phyloP scores from a whole-genome alignment of 2,329 filamentous ascomycete genomes.

The Trichoderma brevicompactum region DNA sequence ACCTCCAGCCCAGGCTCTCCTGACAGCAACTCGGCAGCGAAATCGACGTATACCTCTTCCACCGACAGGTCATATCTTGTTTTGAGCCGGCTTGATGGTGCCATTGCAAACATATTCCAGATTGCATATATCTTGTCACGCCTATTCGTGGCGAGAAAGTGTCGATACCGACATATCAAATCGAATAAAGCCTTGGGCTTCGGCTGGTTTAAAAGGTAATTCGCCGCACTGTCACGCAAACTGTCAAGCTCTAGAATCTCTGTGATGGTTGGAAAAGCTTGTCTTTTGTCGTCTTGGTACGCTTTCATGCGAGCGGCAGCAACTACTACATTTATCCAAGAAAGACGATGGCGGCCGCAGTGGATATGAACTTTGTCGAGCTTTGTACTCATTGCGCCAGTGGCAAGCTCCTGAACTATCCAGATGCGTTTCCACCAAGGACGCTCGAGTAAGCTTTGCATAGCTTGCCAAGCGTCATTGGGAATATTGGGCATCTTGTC shows the following conservation, averaged over 20 bases:
- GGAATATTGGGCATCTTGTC: conserved; percentile 4
- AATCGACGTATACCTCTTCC: not conserved
- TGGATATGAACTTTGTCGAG: not conserved
- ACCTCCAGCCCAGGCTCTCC: not conserved
- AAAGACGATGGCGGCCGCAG: not conserved
- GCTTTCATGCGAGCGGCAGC: conserved; percentile 12
- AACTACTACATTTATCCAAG: conserved; percentile 1
- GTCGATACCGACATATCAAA: conserved; percentile 10
- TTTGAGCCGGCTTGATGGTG: not conserved
- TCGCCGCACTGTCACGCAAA: not conserved
- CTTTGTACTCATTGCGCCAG: not conserved
- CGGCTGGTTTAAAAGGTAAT: not conserved
- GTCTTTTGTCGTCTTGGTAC: conserved; percentile 6
- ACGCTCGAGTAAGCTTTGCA: conserved; percentile 1
- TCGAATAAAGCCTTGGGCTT: not conserved
- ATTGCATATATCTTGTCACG: conserved; percentile 16
- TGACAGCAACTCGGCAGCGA: not conserved
- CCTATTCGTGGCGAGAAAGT: not conserved
- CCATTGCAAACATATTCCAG: conserved; percentile 8
- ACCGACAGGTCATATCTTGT: conserved; percentile 8
- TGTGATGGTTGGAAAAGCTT: not conserved
- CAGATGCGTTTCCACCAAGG: conserved; percentile 20
- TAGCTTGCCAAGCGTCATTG: conserved; percentile 12
- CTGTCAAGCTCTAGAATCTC: conserved; percentile 18
- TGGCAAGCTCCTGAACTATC: conserved; percentile 6